Conservation (phyloP, 106 monocot genomes). For the Dendrobium nobile region DNA sequence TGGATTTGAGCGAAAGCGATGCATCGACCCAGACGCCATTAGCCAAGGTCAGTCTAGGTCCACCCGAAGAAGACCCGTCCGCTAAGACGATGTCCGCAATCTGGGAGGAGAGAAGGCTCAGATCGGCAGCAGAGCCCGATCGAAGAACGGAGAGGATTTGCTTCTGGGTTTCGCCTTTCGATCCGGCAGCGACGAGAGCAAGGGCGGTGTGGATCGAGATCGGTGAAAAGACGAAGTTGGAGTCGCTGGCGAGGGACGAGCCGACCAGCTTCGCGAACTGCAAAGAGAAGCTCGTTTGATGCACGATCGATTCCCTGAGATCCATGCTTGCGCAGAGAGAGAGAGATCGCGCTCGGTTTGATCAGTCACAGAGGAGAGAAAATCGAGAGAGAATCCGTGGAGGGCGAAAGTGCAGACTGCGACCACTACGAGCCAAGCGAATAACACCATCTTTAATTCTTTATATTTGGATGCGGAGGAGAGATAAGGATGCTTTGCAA, state of each 20-base stretch:
- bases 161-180: slow-evolving; percentile 34
- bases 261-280: slow-evolving; percentile 23
- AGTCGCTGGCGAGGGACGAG: not conserved
- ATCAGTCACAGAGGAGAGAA: not conserved
- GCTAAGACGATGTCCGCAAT: slow-evolving; percentile 37
- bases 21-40: slow-evolving; percentile 68
- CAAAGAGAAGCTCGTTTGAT: slow-evolving; percentile 52
- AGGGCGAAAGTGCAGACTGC: no score
- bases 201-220: slow-evolving; percentile 51
- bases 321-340: slow-evolving; percentile 12
- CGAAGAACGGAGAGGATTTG: slow-evolving; percentile 38
- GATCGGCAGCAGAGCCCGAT: slow-evolving; percentile 17
- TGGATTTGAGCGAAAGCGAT: slow-evolving; percentile 27
- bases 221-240: slow-evolving; percentile 61
- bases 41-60: slow-evolving; percentile 48
- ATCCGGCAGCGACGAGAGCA: slow-evolving; percentile 45
- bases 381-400: not conserved
- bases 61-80: slow-evolving; percentile 50
- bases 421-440: no score
- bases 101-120: slow-evolving; percentile 48
- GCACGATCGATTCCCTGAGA: slow-evolving; percentile 21
- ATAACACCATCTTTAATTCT: no score
- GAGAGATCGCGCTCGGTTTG: not conserved
- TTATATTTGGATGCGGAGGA: no score
- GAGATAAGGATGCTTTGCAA: no score